These are phyloP conservation scores for Eremothecium cymbalariae DNA, from an alignment of 1,139 yeast genomes.

Conservation along the genomic window DNA sequence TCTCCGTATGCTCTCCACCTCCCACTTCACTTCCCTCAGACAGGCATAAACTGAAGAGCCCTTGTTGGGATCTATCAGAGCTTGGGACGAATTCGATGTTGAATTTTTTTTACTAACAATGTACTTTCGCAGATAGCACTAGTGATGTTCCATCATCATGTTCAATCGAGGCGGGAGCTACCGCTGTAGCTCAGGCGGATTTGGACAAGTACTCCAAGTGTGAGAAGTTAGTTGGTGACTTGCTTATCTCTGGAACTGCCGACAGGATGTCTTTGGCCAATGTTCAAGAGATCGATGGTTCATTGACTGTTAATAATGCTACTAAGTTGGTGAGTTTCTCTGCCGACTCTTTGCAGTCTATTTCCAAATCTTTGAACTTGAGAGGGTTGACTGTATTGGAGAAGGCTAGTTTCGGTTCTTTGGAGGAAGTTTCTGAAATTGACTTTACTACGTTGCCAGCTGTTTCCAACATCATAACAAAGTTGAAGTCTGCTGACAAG, in stretches of 20 bases:
- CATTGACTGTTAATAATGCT: conserved; percentile 58
- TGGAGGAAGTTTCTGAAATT: conserved; percentile 74
- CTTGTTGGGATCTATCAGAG: too few relatives aligned
- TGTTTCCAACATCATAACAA: conserved; percentile 58
- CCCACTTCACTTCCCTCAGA: too few relatives aligned
- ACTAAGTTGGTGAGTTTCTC: conserved; percentile 52
- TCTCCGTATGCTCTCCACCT: too few relatives aligned
- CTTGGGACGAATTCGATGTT: too few relatives aligned
- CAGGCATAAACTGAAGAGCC: too few relatives aligned
- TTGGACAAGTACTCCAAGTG: conserved; percentile 69
- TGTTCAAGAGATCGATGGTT: conserved; percentile 68
- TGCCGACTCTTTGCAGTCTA: conserved; percentile 71
- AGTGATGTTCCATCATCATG: conserved; percentile 34
- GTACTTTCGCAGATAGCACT: conserved; percentile 22
- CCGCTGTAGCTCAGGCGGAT: conserved; percentile 72
- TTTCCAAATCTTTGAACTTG: conserved; percentile 62
- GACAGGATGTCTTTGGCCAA: conserved; percentile 51
- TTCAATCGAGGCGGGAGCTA: conserved; percentile 44
- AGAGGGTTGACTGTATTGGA: conserved; percentile 58
- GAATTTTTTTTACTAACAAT: conserved; percentile 6
- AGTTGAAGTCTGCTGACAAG: conserved; percentile 64
- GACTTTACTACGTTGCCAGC: conserved; percentile 80
- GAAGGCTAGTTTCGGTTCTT: conserved; percentile 65
- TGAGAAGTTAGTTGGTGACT: conserved; percentile 72
- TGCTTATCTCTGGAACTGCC: conserved; percentile 53